Evolutionary conservation across 2,329 filamentous ascomycete species (phyloP), one percentile per base, ranked within the genome.

Genomic region (Phaeosphaeria sp.): DNA sequence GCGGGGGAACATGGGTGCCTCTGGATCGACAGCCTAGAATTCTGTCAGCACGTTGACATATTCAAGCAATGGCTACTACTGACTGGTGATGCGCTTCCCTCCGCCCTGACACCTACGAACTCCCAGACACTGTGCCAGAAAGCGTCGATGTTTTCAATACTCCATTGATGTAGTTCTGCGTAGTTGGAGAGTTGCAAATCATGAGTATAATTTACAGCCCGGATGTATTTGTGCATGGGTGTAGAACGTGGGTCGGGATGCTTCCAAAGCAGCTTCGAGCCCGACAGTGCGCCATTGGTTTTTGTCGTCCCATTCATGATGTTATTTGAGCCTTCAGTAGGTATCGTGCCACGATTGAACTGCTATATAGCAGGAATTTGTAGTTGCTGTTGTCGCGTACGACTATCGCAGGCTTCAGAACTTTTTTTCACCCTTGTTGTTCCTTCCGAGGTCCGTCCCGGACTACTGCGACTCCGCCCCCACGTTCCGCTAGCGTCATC

Each of bases 71-170:
- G 15, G 23, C 22, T 23, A 18, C 17, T 50, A 54, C 77, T 80
- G 57, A 91, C 89, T 79, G 85, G 76, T 23, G 83, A 79, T 72
- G 86, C 93, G 7, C 81, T 77, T 68, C 81, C 82, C 22, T 90
- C 90, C 5, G 91, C 87, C 62, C 83, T 87, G 65, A 98, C 84
- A 44, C 90, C 90, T 2, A 90, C 90, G 77, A 90, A 93, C 43
- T 90, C 82, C 93, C 93, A 97, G 10, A 92, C 85, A 54, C 93
- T 89, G 50, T 85, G 87, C 94, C 94, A 98, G 76, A 97, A 96
- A 1, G 84, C 80, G 22, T 87, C 84, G 7, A 92, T 84, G 66
- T 94, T 83, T 7, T 89, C 85, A 62, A 95, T 84, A 64, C 92
- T 97, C 94, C 94, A 98, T 73, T 85, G 80, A 79, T 94, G 90